Conservation (phyloP, 2,329 filamentous ascomycete genomes). For the Ascochyta fabae region DNA sequence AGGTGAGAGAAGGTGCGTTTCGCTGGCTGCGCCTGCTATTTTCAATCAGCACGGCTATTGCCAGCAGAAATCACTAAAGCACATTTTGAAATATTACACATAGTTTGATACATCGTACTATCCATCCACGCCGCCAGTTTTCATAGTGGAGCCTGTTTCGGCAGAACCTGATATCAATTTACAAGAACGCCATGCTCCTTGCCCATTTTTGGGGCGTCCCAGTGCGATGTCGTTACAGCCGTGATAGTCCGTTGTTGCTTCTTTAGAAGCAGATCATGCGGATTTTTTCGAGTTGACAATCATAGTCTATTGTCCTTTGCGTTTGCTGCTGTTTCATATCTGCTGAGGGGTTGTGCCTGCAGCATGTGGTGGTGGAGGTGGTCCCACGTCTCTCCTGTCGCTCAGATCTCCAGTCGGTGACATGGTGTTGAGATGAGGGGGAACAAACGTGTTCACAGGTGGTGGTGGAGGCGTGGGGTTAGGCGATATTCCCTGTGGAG, state of each 20-base stretch:
- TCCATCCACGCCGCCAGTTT: background rate
- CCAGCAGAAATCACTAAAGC: background rate
- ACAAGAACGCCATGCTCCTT: slow-evolving; percentile 18
- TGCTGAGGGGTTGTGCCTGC: slow-evolving; percentile 38
- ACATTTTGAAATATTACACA: slow-evolving; percentile 7
- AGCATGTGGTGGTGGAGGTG: slow-evolving; percentile 40
- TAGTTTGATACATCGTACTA: slow-evolving; percentile 12
- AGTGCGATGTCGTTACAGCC: slow-evolving; percentile 18
- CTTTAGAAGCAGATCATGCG: slow-evolving; percentile 3
- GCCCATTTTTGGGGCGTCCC: slow-evolving; percentile 6
- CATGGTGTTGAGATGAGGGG: slow-evolving; percentile 18
- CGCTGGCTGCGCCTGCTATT: background rate
- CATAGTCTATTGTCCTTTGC: background rate
- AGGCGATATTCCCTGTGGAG: slow-evolving; percentile 37
- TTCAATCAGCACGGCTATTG: background rate
- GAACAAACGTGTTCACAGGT: slow-evolving; percentile 17
- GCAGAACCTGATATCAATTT: slow-evolving; percentile 5
- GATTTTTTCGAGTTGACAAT: slow-evolving; percentile 5
- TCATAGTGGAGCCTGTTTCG: background rate
- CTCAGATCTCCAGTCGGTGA: slow-evolving; percentile 39
- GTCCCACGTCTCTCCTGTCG: slow-evolving; percentile 33
- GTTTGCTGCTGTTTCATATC: slow-evolving; percentile 21
- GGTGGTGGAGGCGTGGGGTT: slow-evolving; percentile 43
- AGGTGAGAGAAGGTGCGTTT: background rate
- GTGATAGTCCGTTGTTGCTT: slow-evolving; percentile 11